Conservation (phyloP, 345 rosid genomes). For the Aquilaria yunnanensis region DNA sequence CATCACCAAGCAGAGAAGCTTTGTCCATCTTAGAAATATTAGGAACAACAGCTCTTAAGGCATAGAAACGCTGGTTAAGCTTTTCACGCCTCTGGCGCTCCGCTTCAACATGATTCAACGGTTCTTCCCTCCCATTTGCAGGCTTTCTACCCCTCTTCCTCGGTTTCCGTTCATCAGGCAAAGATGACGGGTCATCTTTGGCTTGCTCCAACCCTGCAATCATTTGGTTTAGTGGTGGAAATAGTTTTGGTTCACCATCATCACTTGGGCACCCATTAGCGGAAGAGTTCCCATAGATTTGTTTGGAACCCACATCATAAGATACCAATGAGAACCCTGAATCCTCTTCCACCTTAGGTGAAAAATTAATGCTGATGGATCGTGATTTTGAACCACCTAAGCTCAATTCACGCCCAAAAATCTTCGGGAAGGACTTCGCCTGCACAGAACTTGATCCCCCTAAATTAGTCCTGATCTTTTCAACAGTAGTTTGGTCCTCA, state of each 20-base stretch:
- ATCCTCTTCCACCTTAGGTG: conserved; percentile 88
- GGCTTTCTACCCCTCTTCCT: conserved; percentile 97
- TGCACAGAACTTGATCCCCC: conserved; percentile 53
- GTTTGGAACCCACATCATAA: conserved; percentile 43
- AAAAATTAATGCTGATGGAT: conserved; percentile 69
- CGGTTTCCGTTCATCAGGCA: conserved; percentile 73
- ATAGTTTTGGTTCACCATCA: conserved; percentile 37
- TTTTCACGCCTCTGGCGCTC: conserved; percentile 95
- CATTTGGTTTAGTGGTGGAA: conserved; percentile 39
- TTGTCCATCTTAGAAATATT: conserved; percentile 97
- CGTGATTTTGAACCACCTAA: conserved; percentile 62
- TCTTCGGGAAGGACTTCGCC: conserved; percentile 60
- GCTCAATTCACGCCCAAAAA: conserved; percentile 81
- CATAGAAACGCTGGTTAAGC: conserved; percentile 95
- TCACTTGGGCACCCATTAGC: conserved; percentile 39
- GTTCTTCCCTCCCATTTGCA: conserved; percentile 96
- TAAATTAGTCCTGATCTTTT: conserved; percentile 50
- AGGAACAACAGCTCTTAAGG: conserved; percentile 84
- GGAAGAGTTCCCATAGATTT: conserved; percentile 49
- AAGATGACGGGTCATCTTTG: conserved; percentile 55
- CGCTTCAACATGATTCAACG: conserved; percentile 92
- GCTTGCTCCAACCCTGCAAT: conserved; percentile 41
- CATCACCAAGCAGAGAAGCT: conserved; percentile 89
- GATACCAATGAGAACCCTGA: conserved; percentile 53
- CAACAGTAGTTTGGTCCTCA: conserved; percentile 52